These are phyloP conservation scores for Cercospora sesami DNA, from an alignment of 2,329 filamentous ascomycete species.

Conservation along the genomic window DNA sequence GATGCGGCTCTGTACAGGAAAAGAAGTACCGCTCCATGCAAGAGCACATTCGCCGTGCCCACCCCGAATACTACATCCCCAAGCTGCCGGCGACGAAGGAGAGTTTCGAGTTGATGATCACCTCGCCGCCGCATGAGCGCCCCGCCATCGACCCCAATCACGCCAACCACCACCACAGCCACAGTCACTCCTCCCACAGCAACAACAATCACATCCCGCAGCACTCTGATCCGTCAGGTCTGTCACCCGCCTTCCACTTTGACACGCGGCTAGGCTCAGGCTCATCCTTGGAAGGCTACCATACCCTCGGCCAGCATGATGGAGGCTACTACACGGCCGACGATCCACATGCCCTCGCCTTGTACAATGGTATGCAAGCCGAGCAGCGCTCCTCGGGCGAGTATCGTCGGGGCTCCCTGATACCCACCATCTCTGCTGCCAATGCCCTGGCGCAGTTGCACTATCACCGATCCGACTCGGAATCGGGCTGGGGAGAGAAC, in stretches of 20 bases:
- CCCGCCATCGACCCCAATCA: constrained; percentile 49
- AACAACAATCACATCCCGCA: constrained; percentile 30
- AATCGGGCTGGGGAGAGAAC: constrained; percentile 67
- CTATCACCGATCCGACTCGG: constrained; percentile 71
- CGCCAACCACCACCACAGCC: constrained; percentile 36
- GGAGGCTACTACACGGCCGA: constrained; percentile 46
- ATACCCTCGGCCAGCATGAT: constrained; percentile 45
- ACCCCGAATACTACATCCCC: constrained; percentile 94
- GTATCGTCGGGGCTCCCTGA: constrained; percentile 61
- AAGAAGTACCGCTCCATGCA: constrained; percentile 98
- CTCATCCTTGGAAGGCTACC: constrained; percentile 42
- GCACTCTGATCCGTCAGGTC: constrained; percentile 41
- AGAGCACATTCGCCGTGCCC: constrained; percentile 95
- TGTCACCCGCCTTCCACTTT: constrained; percentile 40
- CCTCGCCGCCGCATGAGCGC: constrained; percentile 74
- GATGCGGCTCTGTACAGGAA: constrained; percentile 60
- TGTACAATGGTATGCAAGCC: constrained; percentile 56
- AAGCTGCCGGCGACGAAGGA: constrained; percentile 98
- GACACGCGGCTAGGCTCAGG: constrained; percentile 36
- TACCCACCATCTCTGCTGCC: constrained; percentile 73
- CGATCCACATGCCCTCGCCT: constrained; percentile 59
- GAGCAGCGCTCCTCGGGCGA: constrained; percentile 67
- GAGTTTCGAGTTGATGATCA: constrained; percentile 96
- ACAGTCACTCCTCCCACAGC: constrained; percentile 14
- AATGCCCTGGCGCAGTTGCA: constrained; percentile 84